Percentiles rank a stretch among this genome's conserved stretches.
These are phyloP conservation scores for Somion occarium DNA, from an alignment of 1,284 basidiomycete species.

Conservation along the genomic window DNA sequence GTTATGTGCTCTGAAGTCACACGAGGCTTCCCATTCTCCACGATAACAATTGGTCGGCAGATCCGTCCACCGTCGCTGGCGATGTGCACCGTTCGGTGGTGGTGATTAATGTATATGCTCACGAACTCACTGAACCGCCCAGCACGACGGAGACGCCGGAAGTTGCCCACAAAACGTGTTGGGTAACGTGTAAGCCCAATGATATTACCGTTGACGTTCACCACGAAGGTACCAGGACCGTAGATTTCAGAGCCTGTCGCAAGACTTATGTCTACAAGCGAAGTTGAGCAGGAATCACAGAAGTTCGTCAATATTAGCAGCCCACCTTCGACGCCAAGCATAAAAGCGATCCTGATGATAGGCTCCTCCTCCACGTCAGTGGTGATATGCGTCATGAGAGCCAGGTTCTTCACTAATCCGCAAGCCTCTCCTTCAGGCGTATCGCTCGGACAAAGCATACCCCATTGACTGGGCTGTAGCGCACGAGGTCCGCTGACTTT, in stretches of 20 bases:
- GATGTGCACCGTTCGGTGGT: conserved; percentile 94
- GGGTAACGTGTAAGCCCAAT: conserved; percentile 91
- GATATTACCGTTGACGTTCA: conserved; percentile 96
- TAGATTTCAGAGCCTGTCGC: conserved; percentile 97
- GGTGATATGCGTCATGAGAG: conserved; percentile 99
- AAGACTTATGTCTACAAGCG: conserved; percentile 76
- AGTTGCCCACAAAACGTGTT: conserved; percentile 82
- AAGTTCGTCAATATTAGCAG: background rate
- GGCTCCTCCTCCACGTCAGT: conserved; percentile 98
- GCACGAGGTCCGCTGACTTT: conserved; percentile 99
- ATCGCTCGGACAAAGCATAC: conserved; percentile 97
- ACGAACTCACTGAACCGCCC: conserved; percentile 96
- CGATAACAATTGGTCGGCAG: conserved; percentile 97
- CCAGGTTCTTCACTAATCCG: conserved; percentile 97
- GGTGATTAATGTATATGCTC: conserved; percentile 94
- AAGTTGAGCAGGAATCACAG: background rate
- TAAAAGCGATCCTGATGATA: conserved; percentile 84
- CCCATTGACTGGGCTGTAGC: conserved; percentile 98
- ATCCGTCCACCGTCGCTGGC: conserved; percentile 98
- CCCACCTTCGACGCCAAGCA: conserved; percentile 92
- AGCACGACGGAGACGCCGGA: conserved; percentile 89
- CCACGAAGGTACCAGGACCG: conserved; percentile 85
- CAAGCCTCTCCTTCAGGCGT: conserved; percentile 99
- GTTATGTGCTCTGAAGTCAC: conserved; percentile 82
- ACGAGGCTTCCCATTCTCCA: conserved; percentile 77